Conservation (phyloP, 2,329 filamentous ascomycete genomes). For the Cladosporium phlei region DNA sequence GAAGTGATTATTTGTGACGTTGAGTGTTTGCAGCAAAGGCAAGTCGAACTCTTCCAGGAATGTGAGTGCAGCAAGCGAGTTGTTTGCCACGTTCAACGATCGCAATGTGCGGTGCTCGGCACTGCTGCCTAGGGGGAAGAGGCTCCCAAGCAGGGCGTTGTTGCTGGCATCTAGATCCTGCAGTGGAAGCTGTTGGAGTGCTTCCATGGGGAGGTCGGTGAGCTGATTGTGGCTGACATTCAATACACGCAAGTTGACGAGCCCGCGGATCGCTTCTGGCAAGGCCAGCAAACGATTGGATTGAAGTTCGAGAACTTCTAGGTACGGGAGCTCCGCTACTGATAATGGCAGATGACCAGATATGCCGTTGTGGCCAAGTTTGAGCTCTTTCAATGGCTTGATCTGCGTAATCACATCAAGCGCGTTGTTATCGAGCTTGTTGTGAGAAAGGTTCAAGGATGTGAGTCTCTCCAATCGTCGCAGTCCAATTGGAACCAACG, state of each 20-base stretch:
- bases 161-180: slow-evolving; percentile 69
- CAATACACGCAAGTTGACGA: slow-evolving; percentile 66
- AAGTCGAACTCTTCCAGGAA: slow-evolving; percentile 53
- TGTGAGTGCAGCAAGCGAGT: slow-evolving; percentile 58
- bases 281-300: slow-evolving; percentile 71
- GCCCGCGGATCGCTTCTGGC: slow-evolving; percentile 60
- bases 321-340: slow-evolving; percentile 59
- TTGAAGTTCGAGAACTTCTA: slow-evolving; percentile 79
- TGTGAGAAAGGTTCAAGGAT: slow-evolving; percentile 72
- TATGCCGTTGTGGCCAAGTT: slow-evolving; percentile 71
- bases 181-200: slow-evolving; percentile 63
- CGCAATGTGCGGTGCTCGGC: slow-evolving; percentile 61
- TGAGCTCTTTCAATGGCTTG: slow-evolving; percentile 68
- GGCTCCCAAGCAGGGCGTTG: slow-evolving; percentile 68
- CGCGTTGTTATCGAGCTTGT: slow-evolving; percentile 67
- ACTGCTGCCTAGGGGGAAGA: slow-evolving; percentile 55
- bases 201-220: slow-evolving; percentile 63
- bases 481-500: slow-evolving; percentile 68
- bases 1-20: slow-evolving; percentile 76
- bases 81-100: slow-evolving; percentile 70
- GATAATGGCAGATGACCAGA: slow-evolving; percentile 61
- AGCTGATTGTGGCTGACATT: slow-evolving; percentile 79
- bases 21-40: slow-evolving; percentile 68
- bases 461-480: slow-evolving; percentile 69
- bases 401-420: slow-evolving; percentile 73